A percentile compares a stretch with the other conserved stretches of the same genome.
These are phyloP conservation scores for Xerocomus amazonicus DNA, from an alignment of 1,284 basidiomycete genomes.

Conservation along the genomic window DNA sequence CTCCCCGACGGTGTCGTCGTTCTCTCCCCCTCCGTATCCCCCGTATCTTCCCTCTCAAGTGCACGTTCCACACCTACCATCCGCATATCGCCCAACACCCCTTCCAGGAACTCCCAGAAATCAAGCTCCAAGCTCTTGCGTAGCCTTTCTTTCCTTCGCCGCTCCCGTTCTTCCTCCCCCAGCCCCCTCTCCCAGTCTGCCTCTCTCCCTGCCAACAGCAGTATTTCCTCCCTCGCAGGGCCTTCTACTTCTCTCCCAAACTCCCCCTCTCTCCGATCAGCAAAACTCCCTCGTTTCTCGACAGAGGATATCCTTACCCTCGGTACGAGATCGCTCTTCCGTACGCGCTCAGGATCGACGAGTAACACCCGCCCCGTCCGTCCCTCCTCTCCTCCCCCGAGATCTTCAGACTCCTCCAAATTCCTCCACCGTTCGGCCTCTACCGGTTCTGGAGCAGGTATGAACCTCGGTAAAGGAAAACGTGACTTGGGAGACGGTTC, in stretches of 20 bases:
- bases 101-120: constrained; percentile 27
- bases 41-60: constrained; percentile 21
- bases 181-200: constrained; percentile 14
- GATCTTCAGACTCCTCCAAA: constrained; percentile 1
- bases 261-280: constrained; percentile 13
- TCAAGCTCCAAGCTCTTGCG: constrained; percentile 33
- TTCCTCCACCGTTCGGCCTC: constrained; percentile 14
- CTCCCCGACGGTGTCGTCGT: constrained; percentile 5
- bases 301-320: constrained; percentile 43
- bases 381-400: constrained; percentile 16
- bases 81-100: constrained; percentile 11
- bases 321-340: constrained; percentile 47
- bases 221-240: neutral
- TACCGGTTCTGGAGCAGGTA: constrained; percentile 4
- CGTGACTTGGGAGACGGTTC: constrained; percentile 4
- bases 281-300: constrained; percentile 31
- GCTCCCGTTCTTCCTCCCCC: constrained; percentile 33
- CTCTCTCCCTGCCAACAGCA: constrained; percentile 18
- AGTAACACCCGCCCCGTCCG: constrained; percentile 6
- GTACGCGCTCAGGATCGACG: constrained; percentile 37
- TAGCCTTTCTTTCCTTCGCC: constrained; percentile 22
- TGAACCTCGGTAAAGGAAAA: neutral
- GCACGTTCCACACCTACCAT: constrained; percentile 22
- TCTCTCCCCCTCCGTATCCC: constrained; percentile 24
- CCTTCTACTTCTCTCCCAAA: constrained; percentile 16